Percentiles rank a stretch among this genome's conserved stretches.
Evolutionary conservation across 2,329 filamentous ascomycete species (phyloP).

Genomic region (Pseudopyricularia cyperi): DNA sequence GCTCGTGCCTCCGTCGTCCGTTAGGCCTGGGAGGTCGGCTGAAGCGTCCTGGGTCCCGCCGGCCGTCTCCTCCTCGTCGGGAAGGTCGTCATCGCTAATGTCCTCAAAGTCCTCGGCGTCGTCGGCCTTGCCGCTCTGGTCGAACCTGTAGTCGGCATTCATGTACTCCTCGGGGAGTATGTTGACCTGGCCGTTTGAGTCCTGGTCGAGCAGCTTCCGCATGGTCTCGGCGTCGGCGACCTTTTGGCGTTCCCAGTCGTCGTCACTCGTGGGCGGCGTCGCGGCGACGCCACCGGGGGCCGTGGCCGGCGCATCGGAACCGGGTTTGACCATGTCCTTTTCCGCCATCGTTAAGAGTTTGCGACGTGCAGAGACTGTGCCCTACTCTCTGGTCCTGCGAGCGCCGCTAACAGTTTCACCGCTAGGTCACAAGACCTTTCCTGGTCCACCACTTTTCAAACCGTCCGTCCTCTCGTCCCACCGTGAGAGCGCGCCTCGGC

Average conservation of each 20-base stretch:
- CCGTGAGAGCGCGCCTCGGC: not conserved
- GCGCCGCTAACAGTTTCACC: not conserved
- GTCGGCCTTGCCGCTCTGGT: slow-evolving; percentile 69
- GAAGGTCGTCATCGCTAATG: slow-evolving; percentile 84
- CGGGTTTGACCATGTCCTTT: not conserved
- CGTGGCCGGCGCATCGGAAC: not conserved
- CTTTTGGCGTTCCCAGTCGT: slow-evolving; percentile 1
- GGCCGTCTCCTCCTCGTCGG: slow-evolving; percentile 55
- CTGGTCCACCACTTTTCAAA: not conserved
- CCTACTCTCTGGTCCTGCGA: not conserved
- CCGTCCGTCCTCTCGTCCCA: not conserved
- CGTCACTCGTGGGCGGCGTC: not conserved
- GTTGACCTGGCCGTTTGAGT: not conserved
- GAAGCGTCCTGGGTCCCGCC: slow-evolving; percentile 12
- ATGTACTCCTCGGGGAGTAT: not conserved
- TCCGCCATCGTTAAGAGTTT: not conserved
- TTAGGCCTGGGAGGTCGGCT: slow-evolving; percentile 36
- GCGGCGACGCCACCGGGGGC: not conserved
- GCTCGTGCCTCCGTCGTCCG: slow-evolving; percentile 46
- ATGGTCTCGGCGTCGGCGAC: not conserved
- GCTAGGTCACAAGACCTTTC: not conserved
- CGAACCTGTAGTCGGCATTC: slow-evolving; percentile 25
- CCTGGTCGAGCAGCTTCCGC: not conserved
- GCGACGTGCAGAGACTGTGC: not conserved
- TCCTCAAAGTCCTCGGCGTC: slow-evolving; percentile 86